phyloP scores from a whole-genome alignment of 1,284 basidiomycete genomes.

The Apiotrichum brassicae region DNA sequence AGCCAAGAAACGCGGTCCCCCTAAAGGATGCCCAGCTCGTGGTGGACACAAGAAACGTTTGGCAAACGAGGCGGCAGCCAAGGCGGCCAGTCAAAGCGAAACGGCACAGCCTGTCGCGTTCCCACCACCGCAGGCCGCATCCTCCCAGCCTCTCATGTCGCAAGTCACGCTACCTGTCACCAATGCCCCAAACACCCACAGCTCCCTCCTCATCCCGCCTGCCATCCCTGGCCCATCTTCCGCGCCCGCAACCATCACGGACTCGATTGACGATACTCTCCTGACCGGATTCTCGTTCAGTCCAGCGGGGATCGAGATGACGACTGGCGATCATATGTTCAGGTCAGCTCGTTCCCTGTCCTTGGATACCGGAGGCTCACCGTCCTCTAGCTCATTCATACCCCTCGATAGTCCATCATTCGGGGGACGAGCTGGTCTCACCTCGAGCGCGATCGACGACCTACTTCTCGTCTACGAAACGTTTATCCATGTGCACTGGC shows the following conservation, averaged over 20 bases:
- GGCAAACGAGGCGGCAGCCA: constrained; percentile 1
- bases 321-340: no score
- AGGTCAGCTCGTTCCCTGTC: not conserved
- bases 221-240: not conserved
- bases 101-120: not conserved
- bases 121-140: not conserved
- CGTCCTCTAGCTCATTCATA: no score
- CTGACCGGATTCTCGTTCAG: not conserved
- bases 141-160: not conserved
- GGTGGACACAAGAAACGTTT: constrained; percentile 14
- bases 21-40: constrained; percentile 14
- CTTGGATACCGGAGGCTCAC: no score
- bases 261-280: not conserved
- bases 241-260: not conserved
- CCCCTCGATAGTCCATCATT: not conserved
- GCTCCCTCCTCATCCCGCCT: not conserved
- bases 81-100: not conserved
- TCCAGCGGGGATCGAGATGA: not conserved
- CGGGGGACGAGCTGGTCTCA: constrained; percentile 10
- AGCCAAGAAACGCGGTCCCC: constrained; percentile 14
- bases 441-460: constrained; percentile 11
- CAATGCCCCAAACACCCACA: not conserved
- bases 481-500: constrained; percentile 20
- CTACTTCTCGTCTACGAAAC: constrained; percentile 15
- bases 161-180: not conserved